phyloP scores from a whole-genome alignment of 805 yeast species.

The Yamadazyma sp. region DNA sequence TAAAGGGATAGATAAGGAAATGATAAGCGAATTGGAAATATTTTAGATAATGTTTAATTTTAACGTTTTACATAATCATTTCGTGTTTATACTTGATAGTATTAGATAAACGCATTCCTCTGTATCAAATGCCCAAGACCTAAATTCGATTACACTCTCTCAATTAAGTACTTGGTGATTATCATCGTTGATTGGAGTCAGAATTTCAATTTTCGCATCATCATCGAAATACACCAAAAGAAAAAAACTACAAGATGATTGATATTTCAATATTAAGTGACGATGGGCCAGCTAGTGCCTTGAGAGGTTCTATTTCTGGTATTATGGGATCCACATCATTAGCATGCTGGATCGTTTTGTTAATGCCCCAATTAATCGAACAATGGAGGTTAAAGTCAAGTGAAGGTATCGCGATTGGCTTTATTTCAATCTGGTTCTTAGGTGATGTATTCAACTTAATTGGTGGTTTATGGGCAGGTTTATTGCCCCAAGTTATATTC shows the following conservation, averaged over 20 bases:
- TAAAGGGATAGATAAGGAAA: too few relatives aligned
- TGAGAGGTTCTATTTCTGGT: constrained; percentile 52
- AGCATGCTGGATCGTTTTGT: constrained; percentile 76
- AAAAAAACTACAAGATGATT: too few relatives aligned
- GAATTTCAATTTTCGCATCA: too few relatives aligned
- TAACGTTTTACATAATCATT: too few relatives aligned
- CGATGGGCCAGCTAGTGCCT: constrained; percentile 3
- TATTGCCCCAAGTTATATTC: constrained; percentile 66
- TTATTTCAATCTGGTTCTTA: constrained; percentile 64
- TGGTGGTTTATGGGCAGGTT: constrained; percentile 68
- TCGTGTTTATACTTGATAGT: too few relatives aligned
- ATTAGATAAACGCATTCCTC: too few relatives aligned
- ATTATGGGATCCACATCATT: constrained; percentile 67
- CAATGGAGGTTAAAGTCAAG: constrained; percentile 76
- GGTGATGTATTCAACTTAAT: constrained; percentile 68
- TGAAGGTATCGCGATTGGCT: constrained; percentile 71
- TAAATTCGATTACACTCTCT: too few relatives aligned
- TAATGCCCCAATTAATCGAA: constrained; percentile 75
- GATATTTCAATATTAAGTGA: background rate
- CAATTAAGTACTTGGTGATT: too few relatives aligned
- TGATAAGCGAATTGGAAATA: too few relatives aligned
- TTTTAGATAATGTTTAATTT: too few relatives aligned
- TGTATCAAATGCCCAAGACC: too few relatives aligned
- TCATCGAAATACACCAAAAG: background rate
- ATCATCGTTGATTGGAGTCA: too few relatives aligned